Evolutionary conservation across 805 yeast species (phyloP), one percentile per base, ranked within the genome.

Genomic region (Candida easanensis): DNA sequence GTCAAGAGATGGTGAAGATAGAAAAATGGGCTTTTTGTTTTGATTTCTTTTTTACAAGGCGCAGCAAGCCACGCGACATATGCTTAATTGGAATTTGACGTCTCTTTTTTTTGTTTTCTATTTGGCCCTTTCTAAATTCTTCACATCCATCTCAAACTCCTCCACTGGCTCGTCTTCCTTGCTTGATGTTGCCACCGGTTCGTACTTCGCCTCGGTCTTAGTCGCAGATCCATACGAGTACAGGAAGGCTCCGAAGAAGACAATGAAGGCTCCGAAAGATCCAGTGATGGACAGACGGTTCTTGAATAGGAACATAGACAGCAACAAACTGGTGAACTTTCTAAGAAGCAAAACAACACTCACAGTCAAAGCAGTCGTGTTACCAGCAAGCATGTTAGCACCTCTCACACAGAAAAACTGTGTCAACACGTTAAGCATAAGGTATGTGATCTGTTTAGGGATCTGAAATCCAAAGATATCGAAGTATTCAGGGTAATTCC

Each of bases 341-440:
- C 93, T 69, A 10, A 83, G 59, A 27, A 81, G 66, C 20, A 84
- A 64, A 0, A 80, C 75, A 11, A 85, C 75, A 0, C 81, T 73
- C 2, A 84, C 75, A 0, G 87, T 80, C 33, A 85, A 58, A 0
- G 90, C 83, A n/a, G 76, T 68, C 1, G 82, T 71, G 7, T 59
- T 59, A 16, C 83, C 77, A 0, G 82, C 79, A 19, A 85, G 63
- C 53, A 68, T 68, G 54, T 80, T 82, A 11, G 84, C 91, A 4
- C 91, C 89, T 11, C 76, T 63, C 2, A 82, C 77, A 56, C 95
- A 85, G 4, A 79, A 39, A 50, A 74, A 69, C 59, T 82, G 88
- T 0, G 86, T 77, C 1, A 69, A 14, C 15, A 71, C 70, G 53
- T 80, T 82, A 13, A 68, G 49, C 3, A 62, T 11, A 16, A 79